Percentiles rank a stretch among this genome's conserved stretches.
Conservation (phyloP, 176 grass and related monocot genomes). For the Zoysia pacifica region DNA sequence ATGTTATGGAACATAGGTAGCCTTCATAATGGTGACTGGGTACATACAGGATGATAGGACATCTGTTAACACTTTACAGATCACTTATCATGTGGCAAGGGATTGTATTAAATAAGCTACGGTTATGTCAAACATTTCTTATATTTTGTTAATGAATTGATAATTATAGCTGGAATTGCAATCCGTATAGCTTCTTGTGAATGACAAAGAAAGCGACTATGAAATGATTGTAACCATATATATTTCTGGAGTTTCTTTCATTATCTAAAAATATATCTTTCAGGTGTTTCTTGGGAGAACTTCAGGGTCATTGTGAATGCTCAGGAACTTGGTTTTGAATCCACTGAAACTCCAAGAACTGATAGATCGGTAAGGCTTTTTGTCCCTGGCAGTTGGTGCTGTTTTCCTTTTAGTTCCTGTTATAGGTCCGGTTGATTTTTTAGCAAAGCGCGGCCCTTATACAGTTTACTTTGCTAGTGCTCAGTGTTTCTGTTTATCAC, state of each 20-base stretch:
- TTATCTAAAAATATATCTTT: neutral
- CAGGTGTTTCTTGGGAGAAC: constrained; percentile 87
- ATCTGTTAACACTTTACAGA: neutral
- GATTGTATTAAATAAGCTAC: no score
- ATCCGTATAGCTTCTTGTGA: neutral
- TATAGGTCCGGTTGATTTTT: neutral
- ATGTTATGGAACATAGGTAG: neutral
- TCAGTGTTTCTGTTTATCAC: neutral
- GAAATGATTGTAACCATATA: neutral
- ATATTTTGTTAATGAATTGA: neutral
- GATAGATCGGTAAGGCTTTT: constrained; percentile 83
- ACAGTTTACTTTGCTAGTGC: neutral
- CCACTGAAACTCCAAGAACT: constrained; percentile 96
- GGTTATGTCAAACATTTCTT: no score
- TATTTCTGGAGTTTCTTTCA: no score
- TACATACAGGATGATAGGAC: neutral
- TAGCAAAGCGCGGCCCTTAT: neutral
- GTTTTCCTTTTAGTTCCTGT: constrained; percentile 19
- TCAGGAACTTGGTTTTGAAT: constrained; percentile 87
- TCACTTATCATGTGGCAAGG: no score
- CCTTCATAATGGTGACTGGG: constrained; percentile 12
- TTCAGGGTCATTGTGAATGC: constrained; percentile 79
- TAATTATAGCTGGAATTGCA: neutral
- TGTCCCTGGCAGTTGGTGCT: neutral
- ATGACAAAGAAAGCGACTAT: neutral